Percentiles rank a stretch among this genome's conserved stretches.
These are phyloP conservation scores for Talaromyces piceae DNA, from an alignment of 2,329 filamentous ascomycete species.

Conservation along the genomic window DNA sequence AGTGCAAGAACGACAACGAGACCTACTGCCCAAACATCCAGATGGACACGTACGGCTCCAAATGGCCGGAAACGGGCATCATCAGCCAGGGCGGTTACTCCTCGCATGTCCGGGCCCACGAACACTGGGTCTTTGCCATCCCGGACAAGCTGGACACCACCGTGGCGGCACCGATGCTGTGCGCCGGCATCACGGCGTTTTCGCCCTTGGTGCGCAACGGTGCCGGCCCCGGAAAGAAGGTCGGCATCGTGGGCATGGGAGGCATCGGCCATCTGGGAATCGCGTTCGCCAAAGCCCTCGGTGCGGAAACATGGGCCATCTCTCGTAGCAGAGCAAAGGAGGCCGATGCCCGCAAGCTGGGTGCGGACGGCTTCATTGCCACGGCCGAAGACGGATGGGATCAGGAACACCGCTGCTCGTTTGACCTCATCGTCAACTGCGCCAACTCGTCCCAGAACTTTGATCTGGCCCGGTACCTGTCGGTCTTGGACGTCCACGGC, in stretches of 20 bases:
- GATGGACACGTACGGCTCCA: constrained; percentile 48
- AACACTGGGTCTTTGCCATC: constrained; percentile 31
- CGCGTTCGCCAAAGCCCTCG: constrained; percentile 60
- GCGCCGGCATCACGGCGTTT: constrained; percentile 34
- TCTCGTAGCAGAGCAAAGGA: constrained; percentile 55
- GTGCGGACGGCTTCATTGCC: constrained; percentile 54
- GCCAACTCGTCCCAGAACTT: constrained; percentile 67
- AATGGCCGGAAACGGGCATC: constrained; percentile 53
- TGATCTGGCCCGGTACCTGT: constrained; percentile 59
- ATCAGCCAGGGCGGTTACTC: constrained; percentile 40
- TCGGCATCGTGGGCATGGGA: constrained; percentile 64
- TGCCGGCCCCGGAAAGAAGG: constrained; percentile 59
- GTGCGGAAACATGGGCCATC: constrained; percentile 55
- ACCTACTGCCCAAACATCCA: constrained; percentile 56
- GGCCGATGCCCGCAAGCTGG: constrained; percentile 52
- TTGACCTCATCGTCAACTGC: constrained; percentile 64
- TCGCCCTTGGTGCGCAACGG: constrained; percentile 50
- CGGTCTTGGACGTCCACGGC: constrained; percentile 72
- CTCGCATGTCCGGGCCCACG: constrained; percentile 27
- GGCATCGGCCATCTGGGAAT: constrained; percentile 64
- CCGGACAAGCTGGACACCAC: constrained; percentile 24
- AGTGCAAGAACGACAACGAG: constrained; percentile 60
- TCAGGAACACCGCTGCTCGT: constrained; percentile 46
- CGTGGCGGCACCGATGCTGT: constrained; percentile 29
- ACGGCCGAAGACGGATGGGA: constrained; percentile 54